Conservation (phyloP, 768 basidiomycete genomes). For the Russula sp. region DNA sequence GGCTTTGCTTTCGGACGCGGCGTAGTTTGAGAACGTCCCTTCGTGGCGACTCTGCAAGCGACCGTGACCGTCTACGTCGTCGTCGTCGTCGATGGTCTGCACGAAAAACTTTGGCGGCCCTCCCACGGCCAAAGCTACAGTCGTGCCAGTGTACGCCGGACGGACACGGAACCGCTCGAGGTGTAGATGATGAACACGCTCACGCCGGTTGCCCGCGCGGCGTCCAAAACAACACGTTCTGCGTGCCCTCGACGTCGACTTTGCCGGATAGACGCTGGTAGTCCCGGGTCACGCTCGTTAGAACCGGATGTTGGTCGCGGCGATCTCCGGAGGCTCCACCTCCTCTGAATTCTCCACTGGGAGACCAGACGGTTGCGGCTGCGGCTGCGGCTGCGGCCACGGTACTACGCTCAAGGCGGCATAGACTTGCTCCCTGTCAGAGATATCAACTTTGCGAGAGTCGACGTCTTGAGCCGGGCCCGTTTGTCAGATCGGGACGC, state of each 20-base stretch:
- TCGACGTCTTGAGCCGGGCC: slow-evolving; percentile 48
- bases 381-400: slow-evolving; percentile 48
- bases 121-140: slow-evolving; percentile 79
- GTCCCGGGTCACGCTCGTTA: slow-evolving; percentile 52
- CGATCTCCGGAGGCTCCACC: slow-evolving; percentile 39
- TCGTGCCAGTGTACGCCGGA: slow-evolving; percentile 42
- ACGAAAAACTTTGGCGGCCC: slow-evolving; percentile 47
- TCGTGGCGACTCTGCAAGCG: slow-evolving; percentile 47
- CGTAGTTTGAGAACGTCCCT: slow-evolving; percentile 76
- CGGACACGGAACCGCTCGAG: slow-evolving; percentile 61
- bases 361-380: slow-evolving; percentile 32
- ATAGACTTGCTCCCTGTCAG: slow-evolving; percentile 46
- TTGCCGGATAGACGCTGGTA: slow-evolving; percentile 48
- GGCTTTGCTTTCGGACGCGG: slow-evolving; percentile 54
- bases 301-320: slow-evolving; percentile 73
- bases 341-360: slow-evolving; percentile 21
- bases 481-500: slow-evolving; percentile 50
- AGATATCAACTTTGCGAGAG: slow-evolving; percentile 56
- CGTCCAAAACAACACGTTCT: slow-evolving; percentile 51
- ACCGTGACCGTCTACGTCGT: slow-evolving; percentile 30
- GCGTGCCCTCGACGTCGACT: slow-evolving; percentile 63
- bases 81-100: slow-evolving; percentile 58
- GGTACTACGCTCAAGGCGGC: slow-evolving; percentile 57
- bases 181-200: slow-evolving; percentile 55
- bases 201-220: slow-evolving; percentile 50